These are phyloP conservation scores for Penicillium tannophilum DNA, from an alignment of 495 filamentous ascomycete species.

Conservation along the genomic window DNA sequence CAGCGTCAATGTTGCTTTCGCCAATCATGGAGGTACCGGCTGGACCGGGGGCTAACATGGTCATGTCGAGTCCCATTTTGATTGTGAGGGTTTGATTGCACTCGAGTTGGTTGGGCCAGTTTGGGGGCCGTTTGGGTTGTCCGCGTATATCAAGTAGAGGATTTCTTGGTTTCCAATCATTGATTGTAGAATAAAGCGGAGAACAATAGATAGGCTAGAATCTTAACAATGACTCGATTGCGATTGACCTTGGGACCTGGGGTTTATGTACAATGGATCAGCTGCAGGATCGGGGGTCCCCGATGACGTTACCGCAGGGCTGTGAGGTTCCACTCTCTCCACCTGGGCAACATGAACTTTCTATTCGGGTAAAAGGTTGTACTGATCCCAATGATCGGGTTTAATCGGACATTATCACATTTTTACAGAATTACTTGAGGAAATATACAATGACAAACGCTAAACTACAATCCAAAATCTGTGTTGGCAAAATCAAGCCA, in stretches of 20 bases:
- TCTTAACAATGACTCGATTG: no score
- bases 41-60: slow-evolving; percentile 15
- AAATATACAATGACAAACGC: not conserved
- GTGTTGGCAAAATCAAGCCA: slow-evolving; percentile 62
- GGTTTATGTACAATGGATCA: no score
- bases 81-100: not conserved
- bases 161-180: no score
- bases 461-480: slow-evolving; percentile 29
- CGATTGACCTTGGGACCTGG: no score
- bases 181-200: no score
- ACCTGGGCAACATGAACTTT: not conserved
- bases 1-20: slow-evolving; percentile 21
- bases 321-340: not conserved
- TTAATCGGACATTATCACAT: not conserved
- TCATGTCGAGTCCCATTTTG: slow-evolving; percentile 7
- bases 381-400: not conserved
- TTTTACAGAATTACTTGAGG: not conserved
- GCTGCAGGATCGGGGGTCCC: not conserved
- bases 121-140: no score
- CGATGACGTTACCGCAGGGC: not conserved
- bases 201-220: no score
- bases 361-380: not conserved
- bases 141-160: no score
- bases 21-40: slow-evolving; percentile 21
- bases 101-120: not conserved